Base-by-base conservation (phyloP, 2,329 filamentous ascomycete species). In the Niveomyces coronatus region DNA sequence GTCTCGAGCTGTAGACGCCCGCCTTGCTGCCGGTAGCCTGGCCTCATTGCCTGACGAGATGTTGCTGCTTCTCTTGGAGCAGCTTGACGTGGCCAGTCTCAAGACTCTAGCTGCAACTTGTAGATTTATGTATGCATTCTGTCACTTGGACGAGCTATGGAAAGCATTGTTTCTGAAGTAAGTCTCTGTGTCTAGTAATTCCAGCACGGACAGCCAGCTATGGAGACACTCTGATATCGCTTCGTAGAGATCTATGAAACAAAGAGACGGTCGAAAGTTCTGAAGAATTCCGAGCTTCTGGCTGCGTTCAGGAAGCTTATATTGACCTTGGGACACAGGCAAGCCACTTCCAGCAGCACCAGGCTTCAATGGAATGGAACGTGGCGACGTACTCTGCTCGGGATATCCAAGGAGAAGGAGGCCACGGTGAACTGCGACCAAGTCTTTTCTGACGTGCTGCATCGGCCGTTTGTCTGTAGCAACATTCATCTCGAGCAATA, bases 401-500 rank as follows among this genome's bases (percentile, higher is more conserved):
- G 70, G 24, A 64, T 85, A 11, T 56, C 67, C 2, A 44, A 52
- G 15, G 56, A 60, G 11, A 63, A 68, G 41, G 66, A 73, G 33
- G 68, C 76, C 26, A 65, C 61, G 10, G 64, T 94, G 24, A 71
- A 82, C 48, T 94, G 88, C 61, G 71, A 71, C 36, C 76, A 79
- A 50, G 76, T 96, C 36, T 96, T 85, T 58, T 95, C 89, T 11
- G 89, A 98, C 59, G 79, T 84, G 7, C 70, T 96, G 17, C 85
- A 95, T 58, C 76, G 88, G 9, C 89, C 89, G 0, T 96, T 93
- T 57, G 81, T 85, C 48, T 96, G 89, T 63, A 82, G 85, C 31
- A 76, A 94, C 53, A 78, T 87, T 19, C 61, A 72, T 2, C 62
- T 94, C 28, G 57, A 64, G 6, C 72, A 74, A 3, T 94, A 81